Evolutionary conservation across 306 rosid species (phyloP), one percentile per base, ranked within the genome.

Genomic region (Urtica urens): DNA sequence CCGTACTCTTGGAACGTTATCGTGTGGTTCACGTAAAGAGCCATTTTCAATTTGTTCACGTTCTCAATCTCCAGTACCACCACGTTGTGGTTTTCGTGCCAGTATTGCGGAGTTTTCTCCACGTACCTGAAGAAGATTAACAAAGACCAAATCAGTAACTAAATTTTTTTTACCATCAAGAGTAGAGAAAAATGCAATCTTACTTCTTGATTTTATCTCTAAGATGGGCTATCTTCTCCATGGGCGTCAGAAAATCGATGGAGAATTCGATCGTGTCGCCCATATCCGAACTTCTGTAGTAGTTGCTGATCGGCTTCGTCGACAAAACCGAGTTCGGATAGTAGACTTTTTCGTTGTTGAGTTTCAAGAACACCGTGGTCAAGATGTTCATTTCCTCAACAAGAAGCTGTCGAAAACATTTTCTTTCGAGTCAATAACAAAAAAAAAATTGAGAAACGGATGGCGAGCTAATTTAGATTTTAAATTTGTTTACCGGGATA

Each of bases 301-400:
- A 84, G 51, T 90, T 90, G 71, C 82, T 78, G 56, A 84, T 90
- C 6, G 97, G 72, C 69, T 85, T 90, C 0, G 70, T 81, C 15
- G 99, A 78, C 64, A 90, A 66, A 46, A 85, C 72, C 25, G 90
- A 74, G 67, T 88, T 90, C 27, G 99, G 97, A 71, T 54, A 90
- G 68, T 66, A 90, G n/a, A 84, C 77, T 70, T 84, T 84, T 64
- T 90, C 99, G 47, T 79, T 75, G 52, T 73, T 64, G 65, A 77
- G 82, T 66, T 81, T 90, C 67, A 85, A 67, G 83, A 90, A 85
- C 33, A 85, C 85, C 5, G 99, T 90, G 2, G 72, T 84, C 65
- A 84, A 55, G 70, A 85, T 85, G 54, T 90, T 90, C 95, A 90
- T 90, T 68, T 90, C 99, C 62, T 90, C 95, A 41, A 90, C 99